Evolutionary conservation across 345 rosid genomes (phyloP), one percentile per base, ranked within the genome.

Genomic region (Salix brachista): DNA sequence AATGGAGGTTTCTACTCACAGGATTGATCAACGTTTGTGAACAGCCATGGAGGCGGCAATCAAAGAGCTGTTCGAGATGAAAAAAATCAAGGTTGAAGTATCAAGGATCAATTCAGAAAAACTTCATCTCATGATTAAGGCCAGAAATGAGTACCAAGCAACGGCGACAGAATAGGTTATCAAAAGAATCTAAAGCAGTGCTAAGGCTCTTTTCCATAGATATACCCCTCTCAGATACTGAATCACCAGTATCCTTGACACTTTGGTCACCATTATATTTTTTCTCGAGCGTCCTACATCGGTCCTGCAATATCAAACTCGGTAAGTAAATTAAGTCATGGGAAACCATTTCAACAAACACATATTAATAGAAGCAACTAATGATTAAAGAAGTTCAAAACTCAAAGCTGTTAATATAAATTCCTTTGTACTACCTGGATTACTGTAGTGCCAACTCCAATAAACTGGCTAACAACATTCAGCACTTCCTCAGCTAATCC

Each of bases 21-120:
- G 96, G 94, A 82, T 80, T 82, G 65, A 93, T 87, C 83, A 93
- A 66, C 80, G 90, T 83, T 86, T 96, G 99, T 42, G 99, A 93
- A 81, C 99, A 93, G 75, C 98, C 99, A 90, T 96, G 99, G 75
- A 96, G 91, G 81, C 96, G 96, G 80, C 98, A 96, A 83, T 96
- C 99, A 89, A 96, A 96, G 64, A 93, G 85, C 99, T 96, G 94
- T 83, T 82, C 68, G 77, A 75, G 76, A 21, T 77, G 69, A 81
- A 72, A 54, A 80, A 66, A 61, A 81, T 65, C 79, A 77, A 74
- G 64, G n/a, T 61, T 52, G 52, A 64, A 65, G 80, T 16, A 72
- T 41, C 75, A 75, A 81, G 34, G 69, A 48, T 26, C 34, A 60
- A 52, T 30, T 75, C 65, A 65, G 69, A 72, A 32, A 56, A 67